Evolutionary conservation across 768 basidiomycete species (phyloP), one percentile per base, ranked within the genome.

Genomic region (Leccinellum luteum): DNA sequence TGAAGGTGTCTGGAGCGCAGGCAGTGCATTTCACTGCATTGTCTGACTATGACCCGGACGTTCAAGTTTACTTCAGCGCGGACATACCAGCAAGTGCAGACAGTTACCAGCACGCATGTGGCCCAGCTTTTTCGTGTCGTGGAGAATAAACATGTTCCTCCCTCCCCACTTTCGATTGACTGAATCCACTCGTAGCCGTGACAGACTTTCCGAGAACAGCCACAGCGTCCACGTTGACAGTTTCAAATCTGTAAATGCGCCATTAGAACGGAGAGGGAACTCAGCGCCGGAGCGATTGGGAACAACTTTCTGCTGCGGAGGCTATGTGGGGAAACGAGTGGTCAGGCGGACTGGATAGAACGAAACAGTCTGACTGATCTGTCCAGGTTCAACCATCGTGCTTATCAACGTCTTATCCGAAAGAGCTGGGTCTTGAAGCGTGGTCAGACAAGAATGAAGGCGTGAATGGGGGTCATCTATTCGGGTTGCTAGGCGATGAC

Each of bases 321-420:
- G 47, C 41, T n/a, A 45, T 51, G 34, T 23, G 14, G 19, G 56
- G 13, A 43, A 21, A 52, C 28, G 38, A 57, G 52, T 52, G 15
- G 28, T 38, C 43, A 38, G 4, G 19, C 50, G 55, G 23, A 54
- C 45, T 27, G 27, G 47, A 41, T 54, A 48, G 54, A 28, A 32
- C 38, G 25, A 8, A 3, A 19, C 43, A 14, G 6, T 31, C 17
- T 7, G n/a, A 8, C 41, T 25, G 25, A 25, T 25, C 27, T 50
- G 38, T 49, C 61, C 10, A 41, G 41, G 54, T 57, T n/a, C 21
- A 47, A 48, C 14, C 25, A 31, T 49, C 32, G 63, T 68, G 47
- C 58, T 56, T 66, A 51, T 68, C 64, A 51, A 15, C 8, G 17
- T 48, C 60, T 59, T 62, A 68, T 65, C 56, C 58, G 35, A 38